A percentile compares a stretch with the other conserved stretches of the same genome.
These are phyloP conservation scores for Penicillium italicum DNA, from an alignment of 2,329 filamentous ascomycete genomes.

Conservation along the genomic window DNA sequence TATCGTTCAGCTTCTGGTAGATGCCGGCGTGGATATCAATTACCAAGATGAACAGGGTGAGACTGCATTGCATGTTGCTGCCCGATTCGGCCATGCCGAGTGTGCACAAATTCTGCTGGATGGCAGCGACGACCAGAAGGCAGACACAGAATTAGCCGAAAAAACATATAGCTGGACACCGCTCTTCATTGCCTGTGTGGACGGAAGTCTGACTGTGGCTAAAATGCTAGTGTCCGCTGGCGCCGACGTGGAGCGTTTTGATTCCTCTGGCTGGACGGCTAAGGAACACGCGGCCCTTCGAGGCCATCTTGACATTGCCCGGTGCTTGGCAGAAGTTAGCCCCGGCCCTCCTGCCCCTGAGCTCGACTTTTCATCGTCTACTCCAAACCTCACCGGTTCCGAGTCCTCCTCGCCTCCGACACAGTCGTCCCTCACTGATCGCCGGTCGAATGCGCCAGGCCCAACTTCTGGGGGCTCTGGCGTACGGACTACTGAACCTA, in stretches of 20 bases:
- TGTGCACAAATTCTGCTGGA: conserved; percentile 74
- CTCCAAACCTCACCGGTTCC: conserved; percentile 31
- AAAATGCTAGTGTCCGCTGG: conserved; percentile 74
- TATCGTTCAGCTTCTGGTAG: conserved; percentile 83
- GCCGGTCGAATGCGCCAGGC: conserved; percentile 37
- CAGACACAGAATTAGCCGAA: conserved; percentile 72
- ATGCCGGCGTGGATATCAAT: conserved; percentile 88
- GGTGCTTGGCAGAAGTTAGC: conserved; percentile 60
- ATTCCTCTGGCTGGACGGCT: conserved; percentile 90
- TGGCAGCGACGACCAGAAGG: conserved; percentile 66
- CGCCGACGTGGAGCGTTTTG: conserved; percentile 68
- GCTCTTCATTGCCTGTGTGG: conserved; percentile 87
- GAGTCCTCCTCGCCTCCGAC: conserved; percentile 35
- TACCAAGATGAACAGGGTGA: conserved; percentile 88
- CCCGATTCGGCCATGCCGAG: conserved; percentile 77
- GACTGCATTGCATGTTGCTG: conserved; percentile 86
- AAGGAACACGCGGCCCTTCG: conserved; percentile 88
- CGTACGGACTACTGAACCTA: conserved; percentile 59
- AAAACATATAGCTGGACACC: conserved; percentile 91
- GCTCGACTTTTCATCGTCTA: conserved; percentile 23
- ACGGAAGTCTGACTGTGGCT: conserved; percentile 73
- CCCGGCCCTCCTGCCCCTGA: conserved; percentile 39
- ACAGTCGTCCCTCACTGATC: conserved; percentile 42
- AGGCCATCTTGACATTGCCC: conserved; percentile 79
- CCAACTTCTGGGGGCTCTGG: conserved; percentile 36